These are phyloP conservation scores for Haplosporangium sp. DNA, from an alignment of 371 early-diverging fungal species.

Conservation along the genomic window DNA sequence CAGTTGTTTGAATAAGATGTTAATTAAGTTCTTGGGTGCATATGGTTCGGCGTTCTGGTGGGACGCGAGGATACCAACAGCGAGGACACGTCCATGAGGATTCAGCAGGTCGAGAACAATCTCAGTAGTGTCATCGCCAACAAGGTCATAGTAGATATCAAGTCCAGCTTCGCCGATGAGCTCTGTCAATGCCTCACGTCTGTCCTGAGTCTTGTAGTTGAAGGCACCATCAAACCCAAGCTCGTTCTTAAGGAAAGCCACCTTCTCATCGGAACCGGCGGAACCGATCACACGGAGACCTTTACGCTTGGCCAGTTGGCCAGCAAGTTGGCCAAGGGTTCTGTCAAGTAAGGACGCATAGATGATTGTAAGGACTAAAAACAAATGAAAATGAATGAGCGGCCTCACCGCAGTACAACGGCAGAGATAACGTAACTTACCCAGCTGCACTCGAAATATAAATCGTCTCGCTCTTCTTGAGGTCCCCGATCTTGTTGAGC, in stretches of 20 bases:
- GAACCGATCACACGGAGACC: constrained; percentile 73
- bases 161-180: constrained; percentile 59
- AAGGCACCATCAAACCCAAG: constrained; percentile 75
- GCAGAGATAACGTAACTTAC: constrained; percentile 3
- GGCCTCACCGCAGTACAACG: neutral
- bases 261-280: constrained; percentile 77
- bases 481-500: constrained; percentile 56
- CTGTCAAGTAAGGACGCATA: neutral
- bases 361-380: neutral
- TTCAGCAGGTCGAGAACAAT: constrained; percentile 63
- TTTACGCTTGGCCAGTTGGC: constrained; percentile 70
- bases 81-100: constrained; percentile 61
- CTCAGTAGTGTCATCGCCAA: constrained; percentile 74
- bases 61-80: constrained; percentile 69
- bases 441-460: constrained; percentile 68
- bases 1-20: constrained; percentile 62
- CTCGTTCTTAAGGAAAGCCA: constrained; percentile 63
- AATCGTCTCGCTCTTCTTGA: constrained; percentile 77
- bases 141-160: constrained; percentile 76
- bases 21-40: constrained; percentile 59
- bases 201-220: constrained; percentile 71
- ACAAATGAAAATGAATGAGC: neutral
- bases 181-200: constrained; percentile 19
- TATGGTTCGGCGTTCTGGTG: constrained; percentile 61
- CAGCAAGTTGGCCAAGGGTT: constrained; percentile 72